Base-by-base conservation (phyloP, 1,284 basidiomycete genomes). In the Malassezia brasiliensis region DNA sequence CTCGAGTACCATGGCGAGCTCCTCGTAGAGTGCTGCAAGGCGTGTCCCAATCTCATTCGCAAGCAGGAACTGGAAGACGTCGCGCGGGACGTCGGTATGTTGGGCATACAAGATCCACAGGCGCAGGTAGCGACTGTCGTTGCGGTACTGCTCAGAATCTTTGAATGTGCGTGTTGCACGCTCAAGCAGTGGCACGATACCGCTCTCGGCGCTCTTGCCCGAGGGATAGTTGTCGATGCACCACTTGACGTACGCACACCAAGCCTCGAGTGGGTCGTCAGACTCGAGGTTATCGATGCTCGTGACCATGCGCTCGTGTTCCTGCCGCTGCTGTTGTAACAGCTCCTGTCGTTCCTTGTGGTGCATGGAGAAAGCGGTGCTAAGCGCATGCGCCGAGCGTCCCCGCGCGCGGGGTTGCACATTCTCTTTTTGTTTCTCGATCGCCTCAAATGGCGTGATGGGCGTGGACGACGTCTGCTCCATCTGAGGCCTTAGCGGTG, bases 71-170 rank as follows among this genome's bases (percentile, higher is more conserved):
- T 82, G 65, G 65, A 66, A 68, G 44, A 74, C 60, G 39, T 73
- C 62, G 17, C 63, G 58, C 5, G 70, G 68, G 20, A 60, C 63
- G 25, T 74, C 72, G 20, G 68, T 67, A 40, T 72, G 65, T 30
- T 69, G 53, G 1, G 72, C 71, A 72, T 90, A 90, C 57, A 85
- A 78, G 15, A 84, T 82, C 90, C 90, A 94, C 31, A 93, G 76
- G 74, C 86, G 87, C 46, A 96, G 80, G 75, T 96, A 94, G 37
- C 91, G 81, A 51, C 87, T 77, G 77, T 96, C 91, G 60, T 85
- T 83, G 67, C 83, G 83, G 77, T 93, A 96, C 28, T 83, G 78
- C 32, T 81, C 78, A 67, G 91, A 88, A 25, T 83, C 81, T 57
- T 85, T 82, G 74, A 96, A 93, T 49, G 83, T 81, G 20, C 85